These are phyloP conservation scores for Cajanus cajan DNA, from an alignment of 306 rosid species.

Conservation along the genomic window DNA sequence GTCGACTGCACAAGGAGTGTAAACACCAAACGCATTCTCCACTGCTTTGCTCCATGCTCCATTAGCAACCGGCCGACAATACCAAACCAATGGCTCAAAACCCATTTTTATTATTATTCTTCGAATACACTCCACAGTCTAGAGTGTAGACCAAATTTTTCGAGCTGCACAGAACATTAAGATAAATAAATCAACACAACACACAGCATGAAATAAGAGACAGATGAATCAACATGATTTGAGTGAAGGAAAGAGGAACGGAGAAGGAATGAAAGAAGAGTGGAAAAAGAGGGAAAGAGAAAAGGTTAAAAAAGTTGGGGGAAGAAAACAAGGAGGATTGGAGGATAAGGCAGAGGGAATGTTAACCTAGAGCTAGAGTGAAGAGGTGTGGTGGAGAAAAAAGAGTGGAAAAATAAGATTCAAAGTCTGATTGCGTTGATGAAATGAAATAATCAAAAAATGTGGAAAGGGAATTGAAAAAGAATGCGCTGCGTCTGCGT, in stretches of 20 bases:
- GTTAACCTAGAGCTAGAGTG: not conserved
- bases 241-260: not conserved
- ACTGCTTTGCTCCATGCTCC: constrained; percentile 81
- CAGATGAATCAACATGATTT: not conserved
- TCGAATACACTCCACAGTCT: not conserved
- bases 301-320: not conserved
- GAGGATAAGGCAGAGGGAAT: constrained; percentile 12
- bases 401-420: not conserved
- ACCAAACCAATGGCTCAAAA: constrained; percentile 72
- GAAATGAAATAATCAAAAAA: not conserved
- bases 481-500: no score
- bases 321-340: not conserved
- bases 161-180: not conserved
- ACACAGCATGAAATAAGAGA: not conserved
- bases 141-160: not conserved
- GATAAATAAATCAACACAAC: not conserved
- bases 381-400: constrained; percentile 3
- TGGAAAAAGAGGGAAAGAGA: not conserved
- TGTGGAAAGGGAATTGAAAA: not conserved
- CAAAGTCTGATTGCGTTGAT: not conserved
- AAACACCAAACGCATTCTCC: constrained; percentile 82
- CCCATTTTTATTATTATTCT: constrained; percentile 49
- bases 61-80: constrained; percentile 74
- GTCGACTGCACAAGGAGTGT: constrained; percentile 83
- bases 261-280: not conserved